Evolutionary conservation across 2,329 filamentous ascomycete genomes (phyloP).

Genomic region (Fusarium haematococcum): DNA sequence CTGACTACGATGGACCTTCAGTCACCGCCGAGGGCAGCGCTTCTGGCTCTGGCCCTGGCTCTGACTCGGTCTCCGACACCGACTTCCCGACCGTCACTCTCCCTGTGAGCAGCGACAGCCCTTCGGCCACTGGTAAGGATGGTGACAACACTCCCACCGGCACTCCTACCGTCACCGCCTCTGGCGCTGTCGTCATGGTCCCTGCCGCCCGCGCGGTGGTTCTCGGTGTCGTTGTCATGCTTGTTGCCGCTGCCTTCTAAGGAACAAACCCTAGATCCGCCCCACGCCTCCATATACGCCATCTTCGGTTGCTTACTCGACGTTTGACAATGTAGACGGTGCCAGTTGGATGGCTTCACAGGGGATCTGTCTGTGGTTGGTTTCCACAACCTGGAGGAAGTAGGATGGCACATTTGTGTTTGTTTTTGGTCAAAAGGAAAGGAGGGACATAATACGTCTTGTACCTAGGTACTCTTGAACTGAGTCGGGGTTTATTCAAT

Average conservation of each 20-base stretch:
- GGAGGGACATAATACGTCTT: slow-evolving; percentile 42
- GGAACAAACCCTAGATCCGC: background rate
- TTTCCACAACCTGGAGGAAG: slow-evolving; percentile 21
- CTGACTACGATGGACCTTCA: slow-evolving; percentile 29
- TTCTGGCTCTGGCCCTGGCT: background rate
- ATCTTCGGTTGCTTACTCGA: slow-evolving; percentile 27
- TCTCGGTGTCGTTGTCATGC: slow-evolving; percentile 44
- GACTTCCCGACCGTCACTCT: background rate
- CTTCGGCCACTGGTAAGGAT: slow-evolving; percentile 31
- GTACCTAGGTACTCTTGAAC: slow-evolving; percentile 43
- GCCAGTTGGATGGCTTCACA: slow-evolving; percentile 32
- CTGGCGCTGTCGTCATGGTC: slow-evolving; percentile 46
- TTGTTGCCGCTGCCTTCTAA: slow-evolving; percentile 45
- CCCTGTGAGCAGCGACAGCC: background rate
- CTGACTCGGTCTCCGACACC: slow-evolving; percentile 15
- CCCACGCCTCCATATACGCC: slow-evolving; percentile 21
- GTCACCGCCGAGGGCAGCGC: slow-evolving; percentile 25
- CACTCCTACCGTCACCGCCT: slow-evolving; percentile 46
- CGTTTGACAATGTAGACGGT: slow-evolving; percentile 21
- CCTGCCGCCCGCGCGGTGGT: slow-evolving; percentile 35
- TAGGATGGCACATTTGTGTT: slow-evolving; percentile 34
- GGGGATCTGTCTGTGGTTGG: slow-evolving; percentile 24
- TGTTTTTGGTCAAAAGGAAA: slow-evolving; percentile 26
- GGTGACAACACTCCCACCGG: slow-evolving; percentile 39
- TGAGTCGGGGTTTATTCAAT: slow-evolving; percentile 28